A percentile compares a stretch with the other conserved stretches of the same genome.
phyloP scores from a whole-genome alignment of 768 basidiomycete species.

The Favolaschia claudopus region DNA sequence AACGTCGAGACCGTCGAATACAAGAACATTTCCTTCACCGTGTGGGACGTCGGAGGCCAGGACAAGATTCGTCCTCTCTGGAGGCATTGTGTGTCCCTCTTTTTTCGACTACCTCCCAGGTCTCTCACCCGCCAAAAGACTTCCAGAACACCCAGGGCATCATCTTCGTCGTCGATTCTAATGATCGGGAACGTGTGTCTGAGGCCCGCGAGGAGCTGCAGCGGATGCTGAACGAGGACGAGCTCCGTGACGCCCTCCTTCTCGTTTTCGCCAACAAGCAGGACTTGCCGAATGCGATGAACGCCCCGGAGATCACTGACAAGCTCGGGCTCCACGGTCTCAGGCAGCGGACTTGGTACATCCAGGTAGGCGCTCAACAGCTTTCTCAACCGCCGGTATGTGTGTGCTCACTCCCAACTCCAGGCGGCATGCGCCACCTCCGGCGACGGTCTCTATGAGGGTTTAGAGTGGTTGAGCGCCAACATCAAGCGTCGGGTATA shows the following conservation, averaged over 20 bases:
- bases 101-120: conserved; percentile 28
- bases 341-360: conserved; percentile 97
- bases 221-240: conserved; percentile 99
- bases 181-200: conserved; percentile 98
- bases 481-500: conserved; percentile 89
- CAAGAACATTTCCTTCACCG: conserved; percentile 99
- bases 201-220: conserved; percentile 99
- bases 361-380: conserved; percentile 68
- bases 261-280: conserved; percentile 99
- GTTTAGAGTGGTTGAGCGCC: conserved; percentile 94
- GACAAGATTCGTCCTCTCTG: conserved; percentile 99
- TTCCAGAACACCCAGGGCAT: conserved; percentile 99
- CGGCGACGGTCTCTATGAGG: conserved; percentile 98
- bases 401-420: conserved; percentile 22
- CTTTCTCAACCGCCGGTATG: conserved; percentile 4
- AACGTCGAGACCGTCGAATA: conserved; percentile 99
- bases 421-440: conserved; percentile 98
- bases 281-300: conserved; percentile 99
- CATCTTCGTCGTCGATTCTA: conserved; percentile 99
- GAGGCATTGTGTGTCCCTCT: conserved; percentile 91
- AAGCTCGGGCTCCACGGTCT: conserved; percentile 98
- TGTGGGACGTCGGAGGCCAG: conserved; percentile 99
- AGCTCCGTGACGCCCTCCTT: conserved; percentile 97
- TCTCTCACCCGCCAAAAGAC: conserved; percentile 60
- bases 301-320: conserved; percentile 98